These are phyloP conservation scores for Circinella umbellata DNA, from an alignment of 371 early-diverging fungal genomes.

Conservation along the genomic window DNA sequence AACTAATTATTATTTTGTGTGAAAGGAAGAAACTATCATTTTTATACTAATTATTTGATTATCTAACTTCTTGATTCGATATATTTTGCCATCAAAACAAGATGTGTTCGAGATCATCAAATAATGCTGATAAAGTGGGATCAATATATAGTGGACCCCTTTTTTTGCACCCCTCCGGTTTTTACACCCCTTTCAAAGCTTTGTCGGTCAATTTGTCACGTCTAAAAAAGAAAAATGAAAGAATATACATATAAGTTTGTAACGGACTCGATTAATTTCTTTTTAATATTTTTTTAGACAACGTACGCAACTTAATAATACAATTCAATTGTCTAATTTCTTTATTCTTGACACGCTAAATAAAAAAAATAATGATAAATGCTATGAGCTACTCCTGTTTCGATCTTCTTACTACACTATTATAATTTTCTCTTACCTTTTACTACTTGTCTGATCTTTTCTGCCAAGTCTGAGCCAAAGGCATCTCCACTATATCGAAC, in stretches of 20 bases:
- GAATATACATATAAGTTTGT: neutral
- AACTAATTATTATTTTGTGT: neutral
- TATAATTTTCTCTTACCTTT: neutral
- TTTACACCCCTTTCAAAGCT: neutral
- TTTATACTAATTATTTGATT: too few species aligned
- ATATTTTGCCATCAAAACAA: constrained; percentile 15
- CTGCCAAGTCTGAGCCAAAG: neutral
- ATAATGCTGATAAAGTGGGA: constrained; percentile 9
- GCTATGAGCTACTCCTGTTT: neutral
- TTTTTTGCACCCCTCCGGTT: constrained; percentile 3
- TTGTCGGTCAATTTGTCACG: neutral
- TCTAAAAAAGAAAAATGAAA: neutral
- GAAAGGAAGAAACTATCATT: too few species aligned
- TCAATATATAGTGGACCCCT: too few species aligned
- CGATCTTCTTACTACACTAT: neutral
- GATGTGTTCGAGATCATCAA: constrained; percentile 9
- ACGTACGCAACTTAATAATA: neutral
- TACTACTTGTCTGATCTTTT: neutral
- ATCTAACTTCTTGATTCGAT: too few species aligned
- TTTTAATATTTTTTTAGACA: neutral
- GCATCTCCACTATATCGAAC: too few species aligned
- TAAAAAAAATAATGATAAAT: neutral
- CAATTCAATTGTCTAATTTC: neutral
- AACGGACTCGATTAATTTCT: neutral
- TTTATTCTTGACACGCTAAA: constrained; percentile 1